Evolutionary conservation across 805 yeast species (phyloP).

Genomic region (Candida ulmi): DNA sequence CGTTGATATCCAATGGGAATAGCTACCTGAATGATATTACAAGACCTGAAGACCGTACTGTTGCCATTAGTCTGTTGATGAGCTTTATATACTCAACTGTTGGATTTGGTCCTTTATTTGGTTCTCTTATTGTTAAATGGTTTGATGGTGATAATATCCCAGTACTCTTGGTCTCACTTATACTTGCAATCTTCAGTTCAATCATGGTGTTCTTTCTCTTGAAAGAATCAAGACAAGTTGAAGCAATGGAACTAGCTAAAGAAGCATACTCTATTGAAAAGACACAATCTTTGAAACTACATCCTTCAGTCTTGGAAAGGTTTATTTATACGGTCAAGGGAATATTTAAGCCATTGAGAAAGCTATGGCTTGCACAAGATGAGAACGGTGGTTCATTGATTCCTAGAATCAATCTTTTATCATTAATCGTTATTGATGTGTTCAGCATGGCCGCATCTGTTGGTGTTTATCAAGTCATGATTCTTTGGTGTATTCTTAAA

Average conservation of each 20-base stretch:
- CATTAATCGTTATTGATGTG: conserved; percentile 15
- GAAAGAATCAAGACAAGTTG: conserved; percentile 16
- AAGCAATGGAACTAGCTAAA: conserved; percentile 13
- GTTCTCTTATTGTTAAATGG: conserved; percentile 15
- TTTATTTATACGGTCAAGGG: too few relatives aligned
- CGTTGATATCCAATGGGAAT: conserved; percentile 20
- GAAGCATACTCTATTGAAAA: conserved; percentile 6
- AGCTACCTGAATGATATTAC: conserved; percentile 19
- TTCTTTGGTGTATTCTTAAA: conserved; percentile 15
- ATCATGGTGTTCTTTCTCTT: conserved; percentile 4
- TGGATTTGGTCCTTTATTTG: conserved; percentile 20
- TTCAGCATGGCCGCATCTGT: conserved; percentile 19
- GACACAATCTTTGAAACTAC: too few relatives aligned
- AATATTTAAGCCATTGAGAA: too few relatives aligned
- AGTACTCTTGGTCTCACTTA: conserved; percentile 5
- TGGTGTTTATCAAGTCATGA: conserved; percentile 16
- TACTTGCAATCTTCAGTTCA: not conserved
- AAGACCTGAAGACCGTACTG: conserved; percentile 10
- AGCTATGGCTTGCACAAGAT: too few relatives aligned
- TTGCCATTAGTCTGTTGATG: conserved; percentile 17
- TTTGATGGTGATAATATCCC: conserved; percentile 4
- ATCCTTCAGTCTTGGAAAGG: too few relatives aligned
- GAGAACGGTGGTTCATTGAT: too few relatives aligned
- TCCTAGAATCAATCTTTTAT: conserved; percentile 13
- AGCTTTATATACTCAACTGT: conserved; percentile 16